Conservation (phyloP, 495 filamentous ascomycete genomes). For the Xylaria palmicola region DNA sequence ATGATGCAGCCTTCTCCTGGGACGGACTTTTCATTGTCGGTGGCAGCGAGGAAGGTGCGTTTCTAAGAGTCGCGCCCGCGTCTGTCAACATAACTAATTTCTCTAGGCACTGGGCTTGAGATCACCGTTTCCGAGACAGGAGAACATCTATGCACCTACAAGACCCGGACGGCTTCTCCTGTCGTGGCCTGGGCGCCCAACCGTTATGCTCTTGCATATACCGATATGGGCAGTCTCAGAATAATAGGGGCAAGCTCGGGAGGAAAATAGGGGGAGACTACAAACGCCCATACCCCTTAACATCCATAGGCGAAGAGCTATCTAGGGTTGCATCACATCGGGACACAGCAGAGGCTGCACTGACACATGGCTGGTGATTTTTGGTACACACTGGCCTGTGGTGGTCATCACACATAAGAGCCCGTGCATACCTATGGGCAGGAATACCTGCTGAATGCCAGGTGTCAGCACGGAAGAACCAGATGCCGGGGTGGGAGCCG, state of each 20-base stretch:
- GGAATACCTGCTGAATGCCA: background rate
- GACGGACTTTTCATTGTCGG: slow-evolving; percentile 86
- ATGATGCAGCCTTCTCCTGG: slow-evolving; percentile 66
- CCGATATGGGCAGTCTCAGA: slow-evolving; percentile 75
- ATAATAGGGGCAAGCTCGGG: slow-evolving; percentile 65
- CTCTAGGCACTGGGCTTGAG: slow-evolving; percentile 55
- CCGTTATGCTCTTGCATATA: slow-evolving; percentile 86
- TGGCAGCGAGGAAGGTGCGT: slow-evolving; percentile 75
- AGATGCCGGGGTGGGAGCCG: background rate
- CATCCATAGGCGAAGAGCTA: background rate
- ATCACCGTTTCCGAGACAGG: slow-evolving; percentile 86
- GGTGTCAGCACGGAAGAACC: slow-evolving; percentile 11
- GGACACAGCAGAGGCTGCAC: background rate
- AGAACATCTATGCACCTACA: slow-evolving; percentile 77
- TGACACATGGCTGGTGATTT: background rate
- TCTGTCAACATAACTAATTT: slow-evolving; percentile 16
- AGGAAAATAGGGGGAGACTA: slow-evolving; percentile 32
- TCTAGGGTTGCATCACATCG: background rate
- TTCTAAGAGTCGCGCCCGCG: slow-evolving; percentile 17
- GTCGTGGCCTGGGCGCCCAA: slow-evolving; percentile 88
- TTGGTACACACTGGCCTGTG: background rate
- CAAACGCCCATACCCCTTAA: background rate
- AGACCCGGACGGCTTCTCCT: slow-evolving; percentile 61
- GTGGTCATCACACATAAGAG: background rate
- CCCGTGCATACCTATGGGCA: background rate